These are phyloP conservation scores for Neonectria punicea DNA, from an alignment of 2,329 filamentous ascomycete genomes.

Conservation along the genomic window DNA sequence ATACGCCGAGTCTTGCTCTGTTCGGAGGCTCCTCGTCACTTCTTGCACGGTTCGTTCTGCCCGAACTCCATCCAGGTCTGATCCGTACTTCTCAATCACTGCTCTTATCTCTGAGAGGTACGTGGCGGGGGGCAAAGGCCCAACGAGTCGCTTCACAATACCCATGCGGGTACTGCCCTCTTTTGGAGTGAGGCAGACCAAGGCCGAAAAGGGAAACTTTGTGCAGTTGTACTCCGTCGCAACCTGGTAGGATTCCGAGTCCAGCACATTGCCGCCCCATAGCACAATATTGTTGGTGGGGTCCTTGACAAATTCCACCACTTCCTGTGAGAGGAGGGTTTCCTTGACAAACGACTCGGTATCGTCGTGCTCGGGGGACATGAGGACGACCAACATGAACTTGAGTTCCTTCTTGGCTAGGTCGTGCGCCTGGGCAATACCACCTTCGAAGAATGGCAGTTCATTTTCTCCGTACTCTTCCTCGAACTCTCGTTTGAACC, in stretches of 20 bases:
- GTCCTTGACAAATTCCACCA: slow-evolving; percentile 79
- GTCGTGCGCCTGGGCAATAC: slow-evolving; percentile 92
- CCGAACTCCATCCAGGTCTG: slow-evolving; percentile 79
- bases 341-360: slow-evolving; percentile 83
- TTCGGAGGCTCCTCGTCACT: slow-evolving; percentile 81
- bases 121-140: slow-evolving; percentile 74
- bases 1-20: slow-evolving; percentile 92
- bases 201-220: slow-evolving; percentile 89
- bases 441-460: slow-evolving; percentile 85
- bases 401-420: slow-evolving; percentile 90
- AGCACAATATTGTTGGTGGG: slow-evolving; percentile 82
- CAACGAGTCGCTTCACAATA: slow-evolving; percentile 81
- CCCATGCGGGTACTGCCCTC: slow-evolving; percentile 90
- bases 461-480: slow-evolving; percentile 84
- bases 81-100: slow-evolving; percentile 79
- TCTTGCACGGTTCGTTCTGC: slow-evolving; percentile 82
- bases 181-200: slow-evolving; percentile 88
- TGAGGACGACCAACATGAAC: slow-evolving; percentile 86
- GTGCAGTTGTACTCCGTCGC: slow-evolving; percentile 87
- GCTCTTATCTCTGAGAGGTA: slow-evolving; percentile 80
- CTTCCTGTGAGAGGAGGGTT: slow-evolving; percentile 80
- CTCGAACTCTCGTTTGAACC: slow-evolving; percentile 93
- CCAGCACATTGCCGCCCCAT: slow-evolving; percentile 93
- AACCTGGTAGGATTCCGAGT: slow-evolving; percentile 94
- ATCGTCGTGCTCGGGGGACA: slow-evolving; percentile 95